Evolutionary conservation across 1,139 yeast species (phyloP), one percentile per base, ranked within the genome.

Genomic region (Taphrina confusa): DNA sequence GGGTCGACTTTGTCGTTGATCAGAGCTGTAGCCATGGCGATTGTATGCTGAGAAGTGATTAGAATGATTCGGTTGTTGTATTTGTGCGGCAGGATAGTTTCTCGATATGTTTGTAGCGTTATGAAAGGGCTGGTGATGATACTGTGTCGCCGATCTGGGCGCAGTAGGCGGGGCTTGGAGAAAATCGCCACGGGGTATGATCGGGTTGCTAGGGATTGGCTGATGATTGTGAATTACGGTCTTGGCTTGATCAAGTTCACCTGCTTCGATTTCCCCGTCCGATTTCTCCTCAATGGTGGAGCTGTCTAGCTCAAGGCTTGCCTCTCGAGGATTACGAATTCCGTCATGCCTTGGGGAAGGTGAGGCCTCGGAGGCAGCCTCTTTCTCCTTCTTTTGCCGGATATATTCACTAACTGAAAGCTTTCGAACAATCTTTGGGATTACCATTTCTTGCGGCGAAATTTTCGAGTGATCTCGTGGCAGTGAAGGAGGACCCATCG

Each of bases 401-500:
- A 54, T 22, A 14, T 54, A 54, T 16, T 54, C 58, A 22, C 51
- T 44, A 18, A 54, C 58, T 12, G 51, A 42, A 18, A 54, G 40
- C 40, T 54, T 54, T 4, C 58, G 11, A 16, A 54, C 51, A 12
- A 54, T 44, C 37, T 54, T 54, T 14, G 58, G 58, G 3, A 40
- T 40, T 14, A 23, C 40, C 6, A 27, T 18, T 2, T 49, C 50
- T 4, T 30, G 49, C 18, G 58, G 51, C 11, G 58, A 46, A 12
- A 44, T 27, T n/a, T 34, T 33, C 28, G 51, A 16, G 11, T 25
- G 9, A 5, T 54, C 58, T 27, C 16, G 14, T 6, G 45, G 45
- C 31, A 44, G 16, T 2, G 58, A 9, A 6, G 58, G 58, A 2
- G 58, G 58, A 31, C 58, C 58, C 58, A 54, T 54, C 4, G 42